phyloP scores from a whole-genome alignment of 2,329 filamentous ascomycete genomes.

The Cryphonectria parasitica region DNA sequence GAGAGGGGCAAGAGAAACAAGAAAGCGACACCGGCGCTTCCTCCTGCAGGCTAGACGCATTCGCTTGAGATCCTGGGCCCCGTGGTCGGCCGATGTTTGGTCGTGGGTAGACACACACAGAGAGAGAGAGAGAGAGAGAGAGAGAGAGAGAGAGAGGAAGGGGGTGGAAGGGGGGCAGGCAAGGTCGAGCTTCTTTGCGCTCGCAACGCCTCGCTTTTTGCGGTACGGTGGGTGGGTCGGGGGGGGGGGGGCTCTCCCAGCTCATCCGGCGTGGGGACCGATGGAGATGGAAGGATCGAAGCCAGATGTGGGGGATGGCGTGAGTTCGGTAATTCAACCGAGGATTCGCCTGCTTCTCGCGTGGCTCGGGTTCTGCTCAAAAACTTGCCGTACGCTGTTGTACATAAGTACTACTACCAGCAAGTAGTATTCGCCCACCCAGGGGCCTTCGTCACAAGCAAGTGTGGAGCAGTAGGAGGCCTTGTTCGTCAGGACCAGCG shows the following conservation, averaged over 20 bases:
- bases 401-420: no score
- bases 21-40: not conserved
- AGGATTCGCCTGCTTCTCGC: not conserved
- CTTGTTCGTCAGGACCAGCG: not conserved
- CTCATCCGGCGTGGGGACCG: constrained; percentile 3
- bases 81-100: not conserved
- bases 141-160: no score
- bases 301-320: constrained; percentile 1
- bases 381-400: not conserved
- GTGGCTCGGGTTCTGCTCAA: not conserved
- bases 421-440: not conserved
- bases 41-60: not conserved
- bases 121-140: no score
- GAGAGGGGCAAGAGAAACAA: not conserved
- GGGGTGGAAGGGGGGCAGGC: not conserved
- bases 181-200: not conserved
- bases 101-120: not conserved
- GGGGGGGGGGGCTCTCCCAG: not conserved
- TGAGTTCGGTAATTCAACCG: constrained; percentile 8
- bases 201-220: not conserved
- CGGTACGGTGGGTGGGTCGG: not conserved
- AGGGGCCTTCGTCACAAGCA: not conserved
- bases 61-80: not conserved
- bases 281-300: not conserved
- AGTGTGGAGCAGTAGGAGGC: not conserved